Evolutionary conservation across 129 eudicot species (phyloP), one percentile per base, ranked within the genome.

Genomic region (Flaveria bidentis): DNA sequence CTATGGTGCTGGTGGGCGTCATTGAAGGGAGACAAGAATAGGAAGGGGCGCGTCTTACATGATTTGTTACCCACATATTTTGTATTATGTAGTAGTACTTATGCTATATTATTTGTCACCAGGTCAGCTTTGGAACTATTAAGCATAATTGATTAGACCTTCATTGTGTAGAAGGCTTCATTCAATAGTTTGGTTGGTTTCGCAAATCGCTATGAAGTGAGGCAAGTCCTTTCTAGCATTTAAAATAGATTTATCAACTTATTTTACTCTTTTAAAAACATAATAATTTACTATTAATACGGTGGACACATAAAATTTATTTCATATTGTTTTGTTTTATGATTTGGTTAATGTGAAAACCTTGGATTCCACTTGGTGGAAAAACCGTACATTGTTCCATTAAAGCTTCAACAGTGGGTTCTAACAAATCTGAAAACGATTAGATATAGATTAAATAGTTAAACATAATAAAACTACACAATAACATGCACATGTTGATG

Each of bases 121-220:
- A 88, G 93, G 85, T 88, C 96, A 92, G 96, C 80, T 89, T 74
- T 86, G 91, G 96, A 78, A 76, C 83, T 65, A 81, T 87, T 68
- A 89, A 87, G 87, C 26, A 23, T 23, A 93, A 92, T 84, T 78
- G 67, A 71, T 20, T 89, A 60, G 91, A 72, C 83, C 87, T 28
- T 64, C 81, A 13, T 80, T 92, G 80, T 86, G 96, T 80, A 76
- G 67, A 70, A 92, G 89, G 86, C 96, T 89, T 55, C 88, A 86
- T 77, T 85, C 91, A 3, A 80, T 87, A 17, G 96, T 96, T 16
- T 92, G 96, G 97, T 63, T 85, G 52, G 88, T 84, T 22, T 78
- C 97, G 42, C 88, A 84, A 75, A 63, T 85, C 76, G 65, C 89
- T 89, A 30, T 83, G 81, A 76, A 87, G 81, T 84, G 90, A 89